These are phyloP conservation scores for Stramenopiles sp. DNA, from an alignment of 352 stramenopile species.

Conservation along the genomic window DNA sequence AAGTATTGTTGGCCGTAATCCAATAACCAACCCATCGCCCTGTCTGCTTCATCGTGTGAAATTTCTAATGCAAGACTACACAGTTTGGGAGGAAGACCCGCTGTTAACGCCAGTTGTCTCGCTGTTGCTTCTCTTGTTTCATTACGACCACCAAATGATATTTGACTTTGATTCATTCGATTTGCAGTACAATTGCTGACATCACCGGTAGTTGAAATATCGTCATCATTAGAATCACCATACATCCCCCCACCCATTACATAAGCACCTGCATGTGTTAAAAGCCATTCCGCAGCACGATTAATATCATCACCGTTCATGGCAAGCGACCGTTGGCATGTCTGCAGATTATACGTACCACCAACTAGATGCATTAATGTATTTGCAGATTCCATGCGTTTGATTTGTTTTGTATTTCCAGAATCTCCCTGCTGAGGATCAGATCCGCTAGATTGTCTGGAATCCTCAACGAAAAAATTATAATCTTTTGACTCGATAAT, in stretches of 20 bases:
- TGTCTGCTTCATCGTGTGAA: not conserved
- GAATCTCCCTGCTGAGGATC: no score
- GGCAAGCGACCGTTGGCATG: not conserved
- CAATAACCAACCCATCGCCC: conserved; percentile 7
- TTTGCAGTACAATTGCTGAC: no score
- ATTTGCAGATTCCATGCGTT: no score
- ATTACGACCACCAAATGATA: no score
- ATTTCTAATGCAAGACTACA: conserved; percentile 9
- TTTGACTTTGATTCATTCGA: conserved; percentile 6
- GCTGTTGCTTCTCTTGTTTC: not conserved
- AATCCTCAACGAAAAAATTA: no score
- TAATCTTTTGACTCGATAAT: no score
- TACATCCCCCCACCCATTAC: conserved; percentile 7
- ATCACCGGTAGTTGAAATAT: no score
- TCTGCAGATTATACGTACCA: conserved; percentile 6
- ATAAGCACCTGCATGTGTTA: conserved; percentile 2
- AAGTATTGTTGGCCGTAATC: conserved; percentile 9
- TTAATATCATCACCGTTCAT: conserved; percentile 1
- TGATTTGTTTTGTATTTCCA: no score
- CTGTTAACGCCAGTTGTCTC: not conserved
- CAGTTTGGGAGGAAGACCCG: conserved; percentile 3
- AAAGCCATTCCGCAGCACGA: conserved; percentile 8
- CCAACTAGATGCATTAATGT: no score
- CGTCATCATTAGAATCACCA: not conserved
- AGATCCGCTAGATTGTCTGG: no score